Evolutionary conservation across 768 basidiomycete species (phyloP).

Genomic region (Termitomyces titanicus): DNA sequence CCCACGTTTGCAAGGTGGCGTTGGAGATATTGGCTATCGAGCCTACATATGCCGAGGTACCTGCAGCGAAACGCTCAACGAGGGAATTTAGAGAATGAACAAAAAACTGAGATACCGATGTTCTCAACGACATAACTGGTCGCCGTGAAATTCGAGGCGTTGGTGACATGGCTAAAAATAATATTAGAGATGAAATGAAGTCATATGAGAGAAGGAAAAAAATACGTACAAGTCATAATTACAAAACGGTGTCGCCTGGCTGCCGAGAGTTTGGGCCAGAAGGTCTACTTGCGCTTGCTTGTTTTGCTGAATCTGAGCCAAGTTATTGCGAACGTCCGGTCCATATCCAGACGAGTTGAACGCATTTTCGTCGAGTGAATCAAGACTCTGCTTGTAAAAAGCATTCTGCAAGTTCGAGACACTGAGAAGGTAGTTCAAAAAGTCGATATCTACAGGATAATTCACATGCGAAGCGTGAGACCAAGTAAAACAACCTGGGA

Average conservation of each 20-base stretch:
- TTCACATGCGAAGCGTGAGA: background rate
- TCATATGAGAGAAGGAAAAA: background rate
- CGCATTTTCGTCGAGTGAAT: conserved; percentile 9
- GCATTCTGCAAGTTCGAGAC: conserved; percentile 14
- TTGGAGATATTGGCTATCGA: conserved; percentile 37
- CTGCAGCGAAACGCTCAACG: conserved; percentile 1
- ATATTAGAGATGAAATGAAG: background rate
- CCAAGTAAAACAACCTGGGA: background rate
- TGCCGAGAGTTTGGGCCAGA: conserved; percentile 30
- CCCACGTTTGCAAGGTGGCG: conserved; percentile 35
- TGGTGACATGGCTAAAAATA: conserved; percentile 7
- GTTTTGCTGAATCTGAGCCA: conserved; percentile 11
- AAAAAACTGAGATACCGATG: conserved; percentile 4
- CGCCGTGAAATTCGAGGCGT: conserved; percentile 11
- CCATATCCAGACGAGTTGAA: conserved; percentile 12
- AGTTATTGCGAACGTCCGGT: conserved; percentile 7
- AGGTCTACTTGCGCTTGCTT: conserved; percentile 16
- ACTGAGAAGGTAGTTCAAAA: conserved; percentile 11
- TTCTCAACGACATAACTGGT: conserved; percentile 12
- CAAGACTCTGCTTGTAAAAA: conserved; percentile 15
- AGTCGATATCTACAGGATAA: conserved; percentile 3
- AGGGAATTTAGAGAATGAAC: background rate
- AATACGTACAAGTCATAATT: conserved; percentile 43
- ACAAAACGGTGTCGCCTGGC: conserved; percentile 42
- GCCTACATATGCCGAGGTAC: conserved; percentile 46